Evolutionary conservation across 2,329 filamentous ascomycete genomes (phyloP), one percentile per base, ranked within the genome.

Genomic region (Colletotrichum sublineola): DNA sequence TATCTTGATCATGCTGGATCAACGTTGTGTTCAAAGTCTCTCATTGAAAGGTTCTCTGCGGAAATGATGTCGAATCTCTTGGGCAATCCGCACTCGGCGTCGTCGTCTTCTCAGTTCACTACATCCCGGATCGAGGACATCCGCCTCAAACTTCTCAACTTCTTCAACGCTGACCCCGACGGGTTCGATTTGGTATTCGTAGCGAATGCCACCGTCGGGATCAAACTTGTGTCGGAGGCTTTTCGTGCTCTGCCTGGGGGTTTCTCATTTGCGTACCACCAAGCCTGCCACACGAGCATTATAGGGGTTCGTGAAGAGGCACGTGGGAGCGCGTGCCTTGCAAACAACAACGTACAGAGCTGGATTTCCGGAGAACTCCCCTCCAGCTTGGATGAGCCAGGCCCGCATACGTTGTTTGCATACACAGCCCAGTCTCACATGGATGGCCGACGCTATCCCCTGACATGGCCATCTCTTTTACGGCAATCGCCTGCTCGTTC

Each of bases 1-100:
- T 98, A 98, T 80, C 91, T 98, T 68, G 96, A 98, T 77, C 95
- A 98, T 92, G 95, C 95, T 0, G 96, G 95, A n/a, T 94, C 94
- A n/a, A 96, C 95, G 0, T 85, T 93, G 1, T 94, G 93, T 79
- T 86, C 94, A 53, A 96, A 93, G 80, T 95, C 93, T 40, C 83
- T 96, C 33, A 91, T 98, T 81, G 92, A 96, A 75, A 86, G 84
- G 33, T 97, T 97, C 82, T 90, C 94, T 11, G 81, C 84, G n/a
- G 93, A 96, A 72, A 92, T 98, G 87, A 91, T 92, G 36, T 85
- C 88, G 5, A 93, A 91, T 76, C 85, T 98, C 0, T 95, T 95
- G 76, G 96, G 95, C 48, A 98, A 98, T 74, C 96, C 96, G 0
- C 96, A 98, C 82, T 98, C 96, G 0, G 92, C 90, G 62, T 97